A percentile compares a stretch with the other conserved stretches of the same genome.
phyloP scores from a whole-genome alignment of 371 early-diverging fungal genomes.

The Synchytrium microbalum region DNA sequence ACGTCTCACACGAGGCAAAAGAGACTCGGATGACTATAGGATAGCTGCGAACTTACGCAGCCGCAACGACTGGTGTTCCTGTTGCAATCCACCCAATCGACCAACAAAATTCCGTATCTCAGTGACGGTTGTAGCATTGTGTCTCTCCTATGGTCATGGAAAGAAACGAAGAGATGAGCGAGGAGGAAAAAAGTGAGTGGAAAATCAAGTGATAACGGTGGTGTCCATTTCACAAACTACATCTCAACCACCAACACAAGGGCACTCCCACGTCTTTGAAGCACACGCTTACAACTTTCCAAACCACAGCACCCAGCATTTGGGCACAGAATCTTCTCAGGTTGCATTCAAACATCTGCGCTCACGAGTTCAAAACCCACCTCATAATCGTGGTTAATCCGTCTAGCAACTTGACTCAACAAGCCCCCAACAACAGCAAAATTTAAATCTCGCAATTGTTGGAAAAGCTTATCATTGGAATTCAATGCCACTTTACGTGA shows the following conservation, averaged over 20 bases:
- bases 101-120: constrained; percentile 87
- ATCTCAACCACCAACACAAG: too few relatives aligned
- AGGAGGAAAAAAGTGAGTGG: background rate
- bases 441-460: constrained; percentile 76
- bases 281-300: too few relatives aligned
- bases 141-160: constrained; percentile 45
- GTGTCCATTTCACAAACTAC: too few relatives aligned
- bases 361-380: constrained; percentile 24
- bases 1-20: background rate
- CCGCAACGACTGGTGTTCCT: constrained; percentile 72
- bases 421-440: constrained; percentile 79
- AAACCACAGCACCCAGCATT: too few relatives aligned
- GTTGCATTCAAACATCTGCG: background rate
- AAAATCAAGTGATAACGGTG: background rate
- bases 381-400: constrained; percentile 79
- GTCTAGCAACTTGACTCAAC: constrained; percentile 71
- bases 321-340: background rate
- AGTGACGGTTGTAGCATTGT: constrained; percentile 78
- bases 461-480: constrained; percentile 65
- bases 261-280: too few relatives aligned
- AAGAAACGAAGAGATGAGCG: background rate
- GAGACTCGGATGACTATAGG: background rate
- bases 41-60: constrained; percentile 45
- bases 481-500: constrained; percentile 75
- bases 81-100: constrained; percentile 68